Base-by-base conservation (phyloP, 2,329 filamentous ascomycete genomes). In the Stemphylium vesicarium region DNA sequence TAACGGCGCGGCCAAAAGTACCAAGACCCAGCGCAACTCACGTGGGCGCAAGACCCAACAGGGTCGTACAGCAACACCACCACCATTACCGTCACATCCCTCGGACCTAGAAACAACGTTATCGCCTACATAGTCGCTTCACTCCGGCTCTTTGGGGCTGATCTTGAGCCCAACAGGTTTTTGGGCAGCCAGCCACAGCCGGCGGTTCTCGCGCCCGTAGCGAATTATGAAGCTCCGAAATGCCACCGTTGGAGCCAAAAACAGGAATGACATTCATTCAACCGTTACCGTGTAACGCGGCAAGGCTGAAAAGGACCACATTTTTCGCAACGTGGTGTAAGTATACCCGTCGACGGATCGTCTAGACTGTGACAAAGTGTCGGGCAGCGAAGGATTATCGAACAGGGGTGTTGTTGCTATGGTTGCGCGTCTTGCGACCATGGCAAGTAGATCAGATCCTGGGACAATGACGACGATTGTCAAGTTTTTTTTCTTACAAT, bases 1-100 rank as follows among this genome's bases (percentile, higher is more conserved):
- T 9, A 52, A 39, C 29, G 24, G 29, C 47, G 26, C 45, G 32
- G 39, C 39, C 36, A 26, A 49, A 50, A 39, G 18, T 37, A 26
- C 45, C 45, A 45, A 11, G 11, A 33, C 33, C 24, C 29, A 42
- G 18, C 18, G 7, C 31, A 24, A 37, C 16, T 15, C 37, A 42
- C 43, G 37, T 42, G 50, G 31, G 41, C 18, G 2, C 24, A 31
- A 45, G 33, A 18, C 15, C 22, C 40, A 51, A 45, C 29, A 24
- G 15, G 33, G 36, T 45, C 33, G 40, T 24, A 38, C 18, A 37
- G 18, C 4, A 39, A 7, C 40, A 32, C 15, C 16, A 18, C 40
- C 24, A 51, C 32, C 33, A 26, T 31, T 18, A 24, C 35, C 31
- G 24, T 20, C 20, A 22, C 26, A 32, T 22, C 18, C 11, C 11